Conservation (phyloP, 176 grass and related monocot species). For the Rhipidocladum racemiflorum region DNA sequence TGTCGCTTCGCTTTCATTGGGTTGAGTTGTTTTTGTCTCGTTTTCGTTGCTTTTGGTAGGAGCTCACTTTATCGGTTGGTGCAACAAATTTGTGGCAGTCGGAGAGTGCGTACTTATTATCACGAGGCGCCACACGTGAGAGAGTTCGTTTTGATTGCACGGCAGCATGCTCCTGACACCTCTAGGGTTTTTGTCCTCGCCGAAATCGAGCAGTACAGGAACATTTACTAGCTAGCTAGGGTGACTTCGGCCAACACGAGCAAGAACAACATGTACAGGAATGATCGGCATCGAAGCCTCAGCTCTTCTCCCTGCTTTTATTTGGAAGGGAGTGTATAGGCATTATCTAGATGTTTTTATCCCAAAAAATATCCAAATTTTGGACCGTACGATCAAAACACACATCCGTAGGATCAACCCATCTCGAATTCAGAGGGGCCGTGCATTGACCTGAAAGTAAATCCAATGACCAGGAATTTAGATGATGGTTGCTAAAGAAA, state of each 20-base stretch:
- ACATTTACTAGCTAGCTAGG: background rate
- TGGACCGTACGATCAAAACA: too few species aligned
- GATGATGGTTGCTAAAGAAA: too few species aligned
- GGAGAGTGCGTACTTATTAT: background rate
- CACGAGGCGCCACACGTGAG: background rate
- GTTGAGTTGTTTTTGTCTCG: conserved; percentile 1
- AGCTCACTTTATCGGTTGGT: conserved; percentile 37
- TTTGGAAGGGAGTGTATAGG: too few species aligned
- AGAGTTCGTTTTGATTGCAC: conserved; percentile 15
- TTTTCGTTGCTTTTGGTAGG: conserved; percentile 21
- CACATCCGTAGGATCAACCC: too few species aligned
- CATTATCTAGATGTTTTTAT: too few species aligned
- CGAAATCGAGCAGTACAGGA: background rate
- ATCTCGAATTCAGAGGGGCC: too few species aligned
- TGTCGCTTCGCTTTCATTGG: background rate
- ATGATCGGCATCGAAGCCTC: background rate
- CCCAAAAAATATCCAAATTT: too few species aligned
- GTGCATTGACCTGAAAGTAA: too few species aligned
- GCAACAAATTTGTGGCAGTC: conserved; percentile 13
- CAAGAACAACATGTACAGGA: background rate
- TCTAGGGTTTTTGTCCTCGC: background rate
- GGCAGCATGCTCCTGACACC: background rate
- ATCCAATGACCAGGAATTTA: too few species aligned
- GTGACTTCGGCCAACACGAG: background rate
- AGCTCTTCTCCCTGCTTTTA: background rate